A percentile compares a stretch with the other conserved stretches of the same genome.
Evolutionary conservation across 208 protist genomes (phyloP).

Genomic region (Angomonas ambiguus): DNA sequence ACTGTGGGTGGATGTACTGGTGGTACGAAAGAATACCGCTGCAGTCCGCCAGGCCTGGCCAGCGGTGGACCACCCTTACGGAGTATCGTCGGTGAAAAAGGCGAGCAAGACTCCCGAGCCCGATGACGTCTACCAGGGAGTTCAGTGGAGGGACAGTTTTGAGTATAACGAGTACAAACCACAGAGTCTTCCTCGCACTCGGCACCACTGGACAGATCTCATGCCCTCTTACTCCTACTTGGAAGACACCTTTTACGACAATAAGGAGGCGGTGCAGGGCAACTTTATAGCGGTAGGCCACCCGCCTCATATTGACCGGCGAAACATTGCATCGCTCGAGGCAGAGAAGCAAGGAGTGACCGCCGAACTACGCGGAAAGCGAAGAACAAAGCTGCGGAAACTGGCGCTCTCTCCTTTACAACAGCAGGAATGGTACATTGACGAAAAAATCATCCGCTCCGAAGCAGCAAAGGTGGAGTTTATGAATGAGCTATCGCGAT

Average conservation of each 20-base stretch:
- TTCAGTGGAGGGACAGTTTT: slow-evolving; percentile 71
- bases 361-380: slow-evolving; percentile 59
- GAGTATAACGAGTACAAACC: slow-evolving; percentile 82
- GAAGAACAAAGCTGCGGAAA: slow-evolving; percentile 54
- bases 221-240: slow-evolving; percentile 72
- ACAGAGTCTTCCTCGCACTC: slow-evolving; percentile 21
- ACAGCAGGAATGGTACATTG: slow-evolving; percentile 84
- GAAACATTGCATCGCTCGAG: no score
- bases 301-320: slow-evolving; percentile 11
- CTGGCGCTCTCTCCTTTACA: slow-evolving; percentile 54
- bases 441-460: slow-evolving; percentile 73
- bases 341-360: no score
- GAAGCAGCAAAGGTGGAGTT: slow-evolving; percentile 69
- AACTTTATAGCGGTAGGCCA: slow-evolving; percentile 74
- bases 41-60: slow-evolving; percentile 8
- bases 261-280: neutral
- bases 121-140: neutral
- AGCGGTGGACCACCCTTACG: neutral
- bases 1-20: slow-evolving; percentile 54
- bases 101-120: neutral
- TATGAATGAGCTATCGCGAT: slow-evolving; percentile 74
- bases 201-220: slow-evolving; percentile 71
- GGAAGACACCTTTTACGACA: slow-evolving; percentile 57
- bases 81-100: neutral
- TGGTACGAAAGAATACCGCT: slow-evolving; percentile 37